Percentiles rank a stretch among this genome's conserved stretches.
These are phyloP conservation scores for Carex parvula DNA, from an alignment of 176 grass and related monocot species.

Conservation along the genomic window DNA sequence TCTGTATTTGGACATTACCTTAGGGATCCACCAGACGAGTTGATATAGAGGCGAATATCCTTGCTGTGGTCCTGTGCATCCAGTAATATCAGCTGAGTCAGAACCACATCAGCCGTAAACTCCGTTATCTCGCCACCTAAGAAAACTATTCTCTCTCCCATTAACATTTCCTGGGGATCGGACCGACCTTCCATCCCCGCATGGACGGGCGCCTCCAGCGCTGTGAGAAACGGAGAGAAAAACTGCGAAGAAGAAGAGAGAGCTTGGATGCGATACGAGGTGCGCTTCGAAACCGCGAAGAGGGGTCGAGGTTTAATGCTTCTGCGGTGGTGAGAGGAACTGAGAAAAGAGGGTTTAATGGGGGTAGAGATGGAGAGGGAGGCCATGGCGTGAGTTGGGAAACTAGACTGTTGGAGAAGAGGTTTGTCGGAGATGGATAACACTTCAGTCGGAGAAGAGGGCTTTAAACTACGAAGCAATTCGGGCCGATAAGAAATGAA, in stretches of 20 bases:
- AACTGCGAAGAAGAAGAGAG: conserved; percentile 33
- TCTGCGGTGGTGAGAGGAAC: conserved; percentile 28
- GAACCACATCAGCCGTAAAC: conserved; percentile 72
- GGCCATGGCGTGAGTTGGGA: conserved; percentile 23
- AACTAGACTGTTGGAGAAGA: not conserved
- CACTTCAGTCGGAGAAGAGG: not conserved
- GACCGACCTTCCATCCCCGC: conserved; percentile 27
- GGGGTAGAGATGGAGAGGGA: conserved; percentile 30
- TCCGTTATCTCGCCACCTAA: conserved; percentile 88
- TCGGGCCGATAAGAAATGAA: not conserved
- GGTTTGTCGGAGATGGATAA: conserved; percentile 18
- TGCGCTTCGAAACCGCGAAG: not conserved
- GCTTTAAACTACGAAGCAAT: not conserved
- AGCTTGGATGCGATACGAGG: not conserved
- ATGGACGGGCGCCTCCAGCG: conserved; percentile 32
- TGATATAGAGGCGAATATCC: conserved; percentile 83
- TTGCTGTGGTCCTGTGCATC: conserved; percentile 61
- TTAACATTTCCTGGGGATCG: conserved; percentile 65
- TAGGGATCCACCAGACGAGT: conserved; percentile 74
- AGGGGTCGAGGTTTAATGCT: conserved; percentile 28
- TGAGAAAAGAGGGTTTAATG: conserved; percentile 32
- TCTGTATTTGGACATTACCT: conserved; percentile 24
- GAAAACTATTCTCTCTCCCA: conserved; percentile 80
- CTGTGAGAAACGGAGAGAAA: conserved; percentile 28
- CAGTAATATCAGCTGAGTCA: conserved; percentile 88